A percentile compares a stretch with the other conserved stretches of the same genome.
Conservation (phyloP, 1,139 yeast genomes). For the Kazachstania sp. region DNA sequence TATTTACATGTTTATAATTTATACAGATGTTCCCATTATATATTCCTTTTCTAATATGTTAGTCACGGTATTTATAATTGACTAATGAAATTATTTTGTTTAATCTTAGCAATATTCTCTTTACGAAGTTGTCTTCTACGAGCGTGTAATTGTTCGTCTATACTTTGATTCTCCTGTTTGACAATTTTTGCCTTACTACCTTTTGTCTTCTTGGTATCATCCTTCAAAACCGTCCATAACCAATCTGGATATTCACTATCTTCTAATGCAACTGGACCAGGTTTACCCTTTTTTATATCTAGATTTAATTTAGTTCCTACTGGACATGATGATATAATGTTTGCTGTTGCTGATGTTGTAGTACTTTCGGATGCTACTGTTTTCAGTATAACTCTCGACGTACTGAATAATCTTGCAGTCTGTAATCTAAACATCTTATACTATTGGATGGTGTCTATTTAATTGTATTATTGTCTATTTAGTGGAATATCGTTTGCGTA, state of each 20-base stretch:
- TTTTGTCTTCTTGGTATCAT: slow-evolving; percentile 9
- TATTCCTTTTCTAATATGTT: not conserved
- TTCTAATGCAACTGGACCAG: slow-evolving; percentile 83
- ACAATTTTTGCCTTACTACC: slow-evolving; percentile 34
- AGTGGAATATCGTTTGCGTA: no score
- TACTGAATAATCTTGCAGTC: slow-evolving; percentile 5
- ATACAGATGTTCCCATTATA: not conserved
- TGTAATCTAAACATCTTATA: slow-evolving; percentile 2
- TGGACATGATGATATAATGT: slow-evolving; percentile 36
- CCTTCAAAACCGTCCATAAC: slow-evolving; percentile 86
- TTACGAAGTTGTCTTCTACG: slow-evolving; percentile 63
- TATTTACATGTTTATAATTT: slow-evolving; percentile 4
- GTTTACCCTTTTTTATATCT: slow-evolving; percentile 67
- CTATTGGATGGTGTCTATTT: not conserved
- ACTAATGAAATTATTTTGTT: slow-evolving; percentile 63
- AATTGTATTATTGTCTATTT: no score
- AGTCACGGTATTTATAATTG: slow-evolving; percentile 11
- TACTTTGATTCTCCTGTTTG: slow-evolving; percentile 12
- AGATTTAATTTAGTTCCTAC: slow-evolving; percentile 80
- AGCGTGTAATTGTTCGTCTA: slow-evolving; percentile 53
- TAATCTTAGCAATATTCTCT: slow-evolving; percentile 61
- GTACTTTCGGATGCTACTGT: not conserved
- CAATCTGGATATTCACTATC: slow-evolving; percentile 89
- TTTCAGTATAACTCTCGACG: slow-evolving; percentile 6
- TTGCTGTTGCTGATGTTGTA: not conserved